A percentile compares a stretch with the other conserved stretches of the same genome.
These are phyloP conservation scores for Tricholomella constricta DNA, from an alignment of 768 basidiomycete species.

Conservation along the genomic window DNA sequence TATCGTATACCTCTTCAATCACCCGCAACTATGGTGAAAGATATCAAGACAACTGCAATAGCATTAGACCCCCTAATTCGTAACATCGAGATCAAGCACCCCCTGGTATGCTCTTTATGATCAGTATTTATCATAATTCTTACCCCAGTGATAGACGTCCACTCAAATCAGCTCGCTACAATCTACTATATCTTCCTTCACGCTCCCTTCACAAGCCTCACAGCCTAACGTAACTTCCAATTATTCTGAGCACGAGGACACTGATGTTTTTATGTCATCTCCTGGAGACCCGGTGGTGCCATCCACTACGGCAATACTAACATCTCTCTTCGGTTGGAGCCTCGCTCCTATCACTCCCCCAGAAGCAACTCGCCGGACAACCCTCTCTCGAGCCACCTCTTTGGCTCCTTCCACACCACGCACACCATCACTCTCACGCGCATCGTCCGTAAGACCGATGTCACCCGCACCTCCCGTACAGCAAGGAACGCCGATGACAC, in stretches of 20 bases:
- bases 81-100: constrained; percentile 66
- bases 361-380: constrained; percentile 29
- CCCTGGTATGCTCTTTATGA: constrained; percentile 52
- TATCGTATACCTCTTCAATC: constrained; percentile 75
- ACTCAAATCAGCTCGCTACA: constrained; percentile 57
- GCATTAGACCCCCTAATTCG: constrained; percentile 54
- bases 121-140: constrained; percentile 2
- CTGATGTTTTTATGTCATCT: constrained; percentile 17
- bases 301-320: constrained; percentile 45
- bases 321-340: constrained; percentile 54
- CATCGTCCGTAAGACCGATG: constrained; percentile 33
- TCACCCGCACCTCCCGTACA: constrained; percentile 15
- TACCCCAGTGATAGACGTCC: constrained; percentile 43
- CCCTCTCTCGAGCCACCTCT: constrained; percentile 36
- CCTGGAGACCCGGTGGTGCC: constrained; percentile 18
- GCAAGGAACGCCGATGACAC: constrained; percentile 12
- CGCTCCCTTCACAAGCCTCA: constrained; percentile 10
- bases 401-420: constrained; percentile 34
- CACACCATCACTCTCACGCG: constrained; percentile 35
- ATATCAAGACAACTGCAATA: constrained; percentile 57
- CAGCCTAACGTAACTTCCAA: background rate
- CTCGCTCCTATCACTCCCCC: constrained; percentile 37
- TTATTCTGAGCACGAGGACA: constrained; percentile 7
- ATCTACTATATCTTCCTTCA: constrained; percentile 44
- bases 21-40: constrained; percentile 60